phyloP scores from a whole-genome alignment of 805 yeast genomes.

The Dipodascus albidus region DNA sequence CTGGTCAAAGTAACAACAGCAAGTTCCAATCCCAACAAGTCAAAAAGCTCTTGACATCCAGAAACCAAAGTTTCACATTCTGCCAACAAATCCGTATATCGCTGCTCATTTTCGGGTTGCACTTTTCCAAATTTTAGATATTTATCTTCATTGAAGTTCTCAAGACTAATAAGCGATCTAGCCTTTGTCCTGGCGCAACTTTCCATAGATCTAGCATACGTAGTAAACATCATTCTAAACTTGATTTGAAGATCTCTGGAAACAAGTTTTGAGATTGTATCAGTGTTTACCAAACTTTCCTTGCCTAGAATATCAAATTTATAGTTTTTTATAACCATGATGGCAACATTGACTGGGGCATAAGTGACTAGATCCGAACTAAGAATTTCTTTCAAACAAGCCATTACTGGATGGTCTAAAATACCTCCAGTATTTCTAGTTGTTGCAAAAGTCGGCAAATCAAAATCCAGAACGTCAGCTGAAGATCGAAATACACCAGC shows the following conservation, averaged over 20 bases:
- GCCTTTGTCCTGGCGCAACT: background rate
- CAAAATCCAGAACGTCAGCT: constrained; percentile 29
- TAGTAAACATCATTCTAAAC: constrained; percentile 29
- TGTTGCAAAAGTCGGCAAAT: constrained; percentile 34
- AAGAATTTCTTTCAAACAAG: constrained; percentile 35
- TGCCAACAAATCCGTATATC: constrained; percentile 13
- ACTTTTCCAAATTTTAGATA: constrained; percentile 45
- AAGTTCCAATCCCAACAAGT: constrained; percentile 27
- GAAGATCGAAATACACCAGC: constrained; percentile 43
- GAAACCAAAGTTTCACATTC: constrained; percentile 31
- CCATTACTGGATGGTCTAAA: constrained; percentile 27
- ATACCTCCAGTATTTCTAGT: background rate
- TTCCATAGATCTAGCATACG: constrained; percentile 34
- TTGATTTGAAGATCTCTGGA: constrained; percentile 15
- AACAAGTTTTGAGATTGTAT: constrained; percentile 6
- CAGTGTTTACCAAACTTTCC: constrained; percentile 22
- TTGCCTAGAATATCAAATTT: constrained; percentile 43
- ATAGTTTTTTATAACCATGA: constrained; percentile 41
- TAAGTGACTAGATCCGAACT: constrained; percentile 26
- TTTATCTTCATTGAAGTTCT: background rate
- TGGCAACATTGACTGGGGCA: constrained; percentile 13
- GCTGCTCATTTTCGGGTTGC: constrained; percentile 28
- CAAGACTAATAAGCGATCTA: background rate
- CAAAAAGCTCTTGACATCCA: constrained; percentile 34
- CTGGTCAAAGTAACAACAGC: constrained; percentile 25